Percentiles rank a stretch among this genome's conserved stretches.
Conservation (phyloP, 805 yeast species). For the Candida odintsovae region DNA sequence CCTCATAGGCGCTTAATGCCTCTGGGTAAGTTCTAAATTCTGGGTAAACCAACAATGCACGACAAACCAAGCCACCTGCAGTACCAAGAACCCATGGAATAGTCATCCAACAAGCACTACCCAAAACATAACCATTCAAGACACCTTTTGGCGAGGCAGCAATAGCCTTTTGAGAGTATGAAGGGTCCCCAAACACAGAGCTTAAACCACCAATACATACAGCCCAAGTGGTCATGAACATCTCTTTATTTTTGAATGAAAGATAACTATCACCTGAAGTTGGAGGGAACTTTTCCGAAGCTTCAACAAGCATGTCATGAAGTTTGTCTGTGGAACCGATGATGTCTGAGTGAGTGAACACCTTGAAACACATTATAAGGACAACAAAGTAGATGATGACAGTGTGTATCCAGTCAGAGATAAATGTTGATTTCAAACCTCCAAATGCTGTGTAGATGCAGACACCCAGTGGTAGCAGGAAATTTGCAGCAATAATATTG, state of each 20-base stretch:
- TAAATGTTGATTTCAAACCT: constrained; percentile 45
- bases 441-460: constrained; percentile 43
- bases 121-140: constrained; percentile 30
- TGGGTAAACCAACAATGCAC: constrained; percentile 29
- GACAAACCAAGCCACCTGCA: constrained; percentile 31
- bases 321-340: constrained; percentile 41
- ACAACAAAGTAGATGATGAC: constrained; percentile 37
- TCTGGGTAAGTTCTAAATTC: constrained; percentile 37
- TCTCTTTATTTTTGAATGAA: constrained; percentile 26
- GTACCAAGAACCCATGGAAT: constrained; percentile 33
- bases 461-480: constrained; percentile 42
- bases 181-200: constrained; percentile 32
- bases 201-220: constrained; percentile 28
- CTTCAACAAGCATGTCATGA: constrained; percentile 35
- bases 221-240: constrained; percentile 26
- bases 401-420: constrained; percentile 47
- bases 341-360: constrained; percentile 30
- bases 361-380: constrained; percentile 27
- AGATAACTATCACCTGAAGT: constrained; percentile 27
- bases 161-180: constrained; percentile 37
- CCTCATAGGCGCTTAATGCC: constrained; percentile 30
- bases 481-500: constrained; percentile 39
- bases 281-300: constrained; percentile 26
- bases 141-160: constrained; percentile 33
- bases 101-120: constrained; percentile 33